Percentiles rank a stretch among this genome's conserved stretches.
phyloP scores from a whole-genome alignment of 78 protist genomes.

The slime mould (Dictyostelium discoideum) region DNA sequence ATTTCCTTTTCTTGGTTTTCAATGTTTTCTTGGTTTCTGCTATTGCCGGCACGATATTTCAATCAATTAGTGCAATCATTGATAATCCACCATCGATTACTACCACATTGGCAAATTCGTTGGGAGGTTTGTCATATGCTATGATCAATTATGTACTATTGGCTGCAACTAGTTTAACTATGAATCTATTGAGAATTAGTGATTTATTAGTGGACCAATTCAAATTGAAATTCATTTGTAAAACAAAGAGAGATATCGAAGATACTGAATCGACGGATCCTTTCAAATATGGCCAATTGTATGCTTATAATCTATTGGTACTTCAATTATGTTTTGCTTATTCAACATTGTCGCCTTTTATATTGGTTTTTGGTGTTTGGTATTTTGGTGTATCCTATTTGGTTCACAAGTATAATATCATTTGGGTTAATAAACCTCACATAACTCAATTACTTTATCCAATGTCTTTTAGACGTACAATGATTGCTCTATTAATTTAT shows the following conservation, averaged over 20 bases:
- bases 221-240: not conserved
- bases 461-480: slow-evolving; percentile 2
- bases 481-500: slow-evolving; percentile 4
- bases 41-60: slow-evolving; percentile 52
- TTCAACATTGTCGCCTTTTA: slow-evolving; percentile 54
- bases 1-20: slow-evolving; percentile 63
- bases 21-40: slow-evolving; percentile 64
- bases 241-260: slow-evolving; percentile 17
- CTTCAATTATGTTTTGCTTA: slow-evolving; percentile 20
- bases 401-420: slow-evolving; percentile 19
- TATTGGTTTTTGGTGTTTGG: slow-evolving; percentile 31
- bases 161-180: not conserved
- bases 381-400: slow-evolving; percentile 30
- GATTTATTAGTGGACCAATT: not conserved
- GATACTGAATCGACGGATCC: not conserved
- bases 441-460: not conserved
- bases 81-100: slow-evolving; percentile 1
- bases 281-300: not conserved
- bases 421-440: slow-evolving; percentile 12
- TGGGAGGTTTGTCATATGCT: slow-evolving; percentile 25
- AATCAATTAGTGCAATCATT: slow-evolving; percentile 25
- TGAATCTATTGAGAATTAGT: not conserved
- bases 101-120: slow-evolving; percentile 8
- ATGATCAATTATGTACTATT: slow-evolving; percentile 40
- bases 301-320: slow-evolving; percentile 23